phyloP scores from a whole-genome alignment of 345 rosid species.

The Syzygium grande region DNA sequence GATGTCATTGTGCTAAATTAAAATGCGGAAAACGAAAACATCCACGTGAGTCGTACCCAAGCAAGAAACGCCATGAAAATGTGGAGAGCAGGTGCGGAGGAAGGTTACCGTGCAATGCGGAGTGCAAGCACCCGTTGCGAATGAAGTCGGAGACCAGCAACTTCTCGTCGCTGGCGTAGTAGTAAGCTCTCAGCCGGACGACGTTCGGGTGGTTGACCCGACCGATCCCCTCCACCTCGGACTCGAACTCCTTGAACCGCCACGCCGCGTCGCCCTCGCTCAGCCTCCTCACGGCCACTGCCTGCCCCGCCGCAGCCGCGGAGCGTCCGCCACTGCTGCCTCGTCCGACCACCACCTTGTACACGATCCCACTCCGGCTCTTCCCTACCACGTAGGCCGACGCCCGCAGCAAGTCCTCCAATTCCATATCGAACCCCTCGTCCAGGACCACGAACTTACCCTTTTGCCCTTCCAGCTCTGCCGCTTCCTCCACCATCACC shows the following conservation, averaged over 20 bases:
- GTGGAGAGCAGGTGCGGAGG: not conserved
- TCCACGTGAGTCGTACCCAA: not conserved
- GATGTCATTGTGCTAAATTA: not conserved
- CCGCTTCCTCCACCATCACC: conserved; percentile 1
- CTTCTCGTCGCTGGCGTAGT: conserved; percentile 82
- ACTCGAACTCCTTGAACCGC: conserved; percentile 76
- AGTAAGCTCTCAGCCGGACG: conserved; percentile 71
- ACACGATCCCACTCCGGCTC: conserved; percentile 79
- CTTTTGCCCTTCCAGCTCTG: conserved; percentile 33
- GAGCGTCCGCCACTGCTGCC: conserved; percentile 41
- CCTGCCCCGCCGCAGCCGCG: conserved; percentile 16
- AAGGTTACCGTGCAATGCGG: conserved; percentile 73
- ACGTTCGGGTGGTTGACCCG: conserved; percentile 79
- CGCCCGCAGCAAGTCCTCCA: conserved; percentile 88
- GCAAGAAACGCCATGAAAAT: not conserved
- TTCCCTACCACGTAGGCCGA: conserved; percentile 94
- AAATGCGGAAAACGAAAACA: not conserved
- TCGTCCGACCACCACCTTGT: conserved; percentile 65
- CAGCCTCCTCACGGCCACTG: conserved; percentile 69
- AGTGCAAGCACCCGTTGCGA: conserved; percentile 65
- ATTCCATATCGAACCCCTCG: conserved; percentile 70
- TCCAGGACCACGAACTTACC: conserved; percentile 68
- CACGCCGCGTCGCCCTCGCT: conserved; percentile 68
- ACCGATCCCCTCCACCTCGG: conserved; percentile 66
- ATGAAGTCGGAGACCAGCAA: conserved; percentile 72